phyloP scores from a whole-genome alignment of 208 protist genomes.

The Blastocrithidia nonstop region DNA sequence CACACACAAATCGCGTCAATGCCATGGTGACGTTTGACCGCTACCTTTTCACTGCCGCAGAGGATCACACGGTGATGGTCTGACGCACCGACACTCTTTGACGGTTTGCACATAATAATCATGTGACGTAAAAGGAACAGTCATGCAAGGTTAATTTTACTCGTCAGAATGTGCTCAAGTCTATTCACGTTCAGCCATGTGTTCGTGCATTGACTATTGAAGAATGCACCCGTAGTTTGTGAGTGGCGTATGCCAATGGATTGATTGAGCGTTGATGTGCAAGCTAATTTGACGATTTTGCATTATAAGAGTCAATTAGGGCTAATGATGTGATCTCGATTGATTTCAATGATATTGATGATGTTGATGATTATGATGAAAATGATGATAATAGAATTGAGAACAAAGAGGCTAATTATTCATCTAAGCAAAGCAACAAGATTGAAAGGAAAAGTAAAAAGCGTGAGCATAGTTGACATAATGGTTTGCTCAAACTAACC shows the following conservation, averaged over 20 bases:
- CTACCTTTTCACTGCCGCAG: conserved; percentile 58
- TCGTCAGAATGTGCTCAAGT: too few species aligned
- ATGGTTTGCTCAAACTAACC: conserved; percentile 15
- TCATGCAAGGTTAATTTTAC: too few species aligned
- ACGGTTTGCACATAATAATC: too few species aligned
- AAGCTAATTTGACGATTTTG: conserved; percentile 72
- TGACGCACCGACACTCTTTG: too few species aligned
- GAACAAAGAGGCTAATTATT: too few species aligned
- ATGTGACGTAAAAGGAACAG: too few species aligned
- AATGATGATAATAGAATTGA: too few species aligned
- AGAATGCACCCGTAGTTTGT: too few species aligned
- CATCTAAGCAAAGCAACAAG: background rate
- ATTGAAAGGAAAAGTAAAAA: background rate
- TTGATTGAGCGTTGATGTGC: conserved; percentile 75
- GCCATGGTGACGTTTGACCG: conserved; percentile 36
- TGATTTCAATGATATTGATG: background rate
- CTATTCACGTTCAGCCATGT: conserved; percentile 27
- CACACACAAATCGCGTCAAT: conserved; percentile 43
- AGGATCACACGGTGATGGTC: conserved; percentile 52
- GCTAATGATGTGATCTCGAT: conserved; percentile 8
- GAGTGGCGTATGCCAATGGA: conserved; percentile 63
- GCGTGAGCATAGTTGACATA: background rate
- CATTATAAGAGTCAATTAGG: conserved; percentile 57
- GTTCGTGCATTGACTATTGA: too few species aligned
- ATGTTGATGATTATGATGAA: background rate